Conservation (phyloP, 2,329 filamentous ascomycete species). For the Geosmithia putterillii region DNA sequence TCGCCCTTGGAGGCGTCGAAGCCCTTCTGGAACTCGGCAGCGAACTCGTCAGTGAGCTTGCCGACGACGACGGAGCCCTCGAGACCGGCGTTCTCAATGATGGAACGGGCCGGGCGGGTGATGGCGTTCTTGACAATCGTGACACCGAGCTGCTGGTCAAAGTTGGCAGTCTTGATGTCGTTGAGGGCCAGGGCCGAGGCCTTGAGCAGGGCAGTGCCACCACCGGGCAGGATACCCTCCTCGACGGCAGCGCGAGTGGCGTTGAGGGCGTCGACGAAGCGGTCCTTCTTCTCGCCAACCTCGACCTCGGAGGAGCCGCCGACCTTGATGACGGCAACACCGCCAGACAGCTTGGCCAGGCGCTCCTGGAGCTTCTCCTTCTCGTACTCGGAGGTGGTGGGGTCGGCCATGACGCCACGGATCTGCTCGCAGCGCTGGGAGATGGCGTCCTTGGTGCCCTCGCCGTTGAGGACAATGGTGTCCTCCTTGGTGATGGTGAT, state of each 20-base stretch:
- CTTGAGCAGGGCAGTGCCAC: slow-evolving; percentile 97
- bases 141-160: slow-evolving; percentile 97
- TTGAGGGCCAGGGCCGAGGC: slow-evolving; percentile 79
- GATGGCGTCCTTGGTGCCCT: slow-evolving; percentile 88
- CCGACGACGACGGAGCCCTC: slow-evolving; percentile 95
- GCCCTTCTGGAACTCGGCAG: slow-evolving; percentile 90
- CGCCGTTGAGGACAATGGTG: slow-evolving; percentile 95
- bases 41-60: slow-evolving; percentile 94
- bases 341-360: slow-evolving; percentile 96
- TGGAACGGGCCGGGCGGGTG: slow-evolving; percentile 84
- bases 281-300: slow-evolving; percentile 99
- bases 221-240: slow-evolving; percentile 97
- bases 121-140: slow-evolving; percentile 97
- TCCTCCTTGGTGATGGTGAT: slow-evolving; percentile 99
- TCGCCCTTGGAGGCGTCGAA: slow-evolving; percentile 95
- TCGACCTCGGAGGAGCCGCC: slow-evolving; percentile 96
- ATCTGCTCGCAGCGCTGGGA: slow-evolving; percentile 98
- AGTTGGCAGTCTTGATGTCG: slow-evolving; percentile 81
- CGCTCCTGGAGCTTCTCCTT: slow-evolving; percentile 99
- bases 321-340: slow-evolving; percentile 99
- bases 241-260: slow-evolving; percentile 96
- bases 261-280: slow-evolving; percentile 96
- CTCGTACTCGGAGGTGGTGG: slow-evolving; percentile 95
- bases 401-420: slow-evolving; percentile 88
- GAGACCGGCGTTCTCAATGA: slow-evolving; percentile 93